phyloP scores from a whole-genome alignment of 805 yeast species.

The Isabelozyma pseudorhagii region DNA sequence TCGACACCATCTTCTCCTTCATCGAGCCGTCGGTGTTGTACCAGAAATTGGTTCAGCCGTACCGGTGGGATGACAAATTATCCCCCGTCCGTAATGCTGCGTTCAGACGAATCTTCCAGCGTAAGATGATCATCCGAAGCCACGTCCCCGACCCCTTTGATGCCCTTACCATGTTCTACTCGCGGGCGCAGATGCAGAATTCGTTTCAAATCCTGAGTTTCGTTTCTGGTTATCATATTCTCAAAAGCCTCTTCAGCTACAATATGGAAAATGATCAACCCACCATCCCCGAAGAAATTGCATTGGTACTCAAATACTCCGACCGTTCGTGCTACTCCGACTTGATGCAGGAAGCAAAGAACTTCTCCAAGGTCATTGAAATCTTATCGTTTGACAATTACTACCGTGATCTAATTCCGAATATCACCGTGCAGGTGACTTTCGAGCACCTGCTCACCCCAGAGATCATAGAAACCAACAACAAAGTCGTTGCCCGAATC shows the following conservation, averaged over 20 bases:
- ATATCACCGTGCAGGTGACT: slow-evolving; percentile 6
- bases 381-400: slow-evolving; percentile 11
- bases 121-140: background rate
- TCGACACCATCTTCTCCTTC: slow-evolving; percentile 3
- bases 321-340: background rate
- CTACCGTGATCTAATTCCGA: slow-evolving; percentile 6
- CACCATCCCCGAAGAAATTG: slow-evolving; percentile 5
- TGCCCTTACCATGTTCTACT: background rate
- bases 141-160: background rate
- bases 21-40: slow-evolving; percentile 5
- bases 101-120: background rate
- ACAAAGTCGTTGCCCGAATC: slow-evolving; percentile 6
- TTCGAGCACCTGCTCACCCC: slow-evolving; percentile 4
- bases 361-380: slow-evolving; percentile 10
- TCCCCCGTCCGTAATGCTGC: slow-evolving; percentile 5
- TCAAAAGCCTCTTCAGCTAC: slow-evolving; percentile 6
- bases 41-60: slow-evolving; percentile 7
- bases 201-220: slow-evolving; percentile 4
- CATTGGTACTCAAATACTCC: background rate
- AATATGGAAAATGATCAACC: slow-evolving; percentile 2
- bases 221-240: slow-evolving; percentile 5
- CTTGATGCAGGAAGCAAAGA: slow-evolving; percentile 4
- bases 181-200: background rate
- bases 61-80: slow-evolving; percentile 1
- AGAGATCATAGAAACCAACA: slow-evolving; percentile 1